Conservation (phyloP, 2,329 filamentous ascomycete genomes). For the Colletotrichum sp. region DNA sequence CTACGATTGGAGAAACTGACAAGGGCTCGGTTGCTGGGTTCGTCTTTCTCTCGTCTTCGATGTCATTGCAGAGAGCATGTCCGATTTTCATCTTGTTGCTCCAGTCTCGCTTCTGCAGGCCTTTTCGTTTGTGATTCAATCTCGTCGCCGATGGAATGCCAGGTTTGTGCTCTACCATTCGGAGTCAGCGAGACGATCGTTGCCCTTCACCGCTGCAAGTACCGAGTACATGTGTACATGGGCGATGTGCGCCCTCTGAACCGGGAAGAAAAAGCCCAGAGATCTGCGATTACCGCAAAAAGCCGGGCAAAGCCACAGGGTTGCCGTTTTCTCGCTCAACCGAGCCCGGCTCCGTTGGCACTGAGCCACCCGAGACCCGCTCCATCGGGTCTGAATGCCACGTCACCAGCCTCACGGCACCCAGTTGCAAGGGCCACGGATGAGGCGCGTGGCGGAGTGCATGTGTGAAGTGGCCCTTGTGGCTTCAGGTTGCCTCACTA, state of each 20-base stretch:
- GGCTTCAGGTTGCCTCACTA: constrained; percentile 15
- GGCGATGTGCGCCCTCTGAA: neutral
- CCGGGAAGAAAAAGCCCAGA: neutral
- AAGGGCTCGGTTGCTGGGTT: neutral
- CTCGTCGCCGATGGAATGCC: neutral
- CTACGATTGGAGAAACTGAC: constrained; percentile 34
- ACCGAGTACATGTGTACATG: constrained; percentile 1
- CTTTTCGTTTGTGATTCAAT: neutral
- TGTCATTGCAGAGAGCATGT: neutral
- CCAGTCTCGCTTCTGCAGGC: neutral
- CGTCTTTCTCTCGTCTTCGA: neutral
- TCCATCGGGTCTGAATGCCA: constrained; percentile 10
- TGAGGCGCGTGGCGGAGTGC: constrained; percentile 25
- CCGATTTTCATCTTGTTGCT: neutral
- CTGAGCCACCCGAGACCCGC: constrained; percentile 17
- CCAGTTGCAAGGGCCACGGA: neutral
- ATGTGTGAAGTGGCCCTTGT: neutral
- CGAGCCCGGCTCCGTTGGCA: neutral
- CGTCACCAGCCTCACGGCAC: constrained; percentile 23
- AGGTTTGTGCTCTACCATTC: neutral
- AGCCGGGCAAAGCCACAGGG: constrained; percentile 9
- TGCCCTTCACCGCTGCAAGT: constrained; percentile 9
- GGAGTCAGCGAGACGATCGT: constrained; percentile 20
- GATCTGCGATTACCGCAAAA: constrained; percentile 14
- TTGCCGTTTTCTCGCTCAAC: neutral